Conservation (phyloP, 441 rosid species). For the Pelargonium fulgidum region DNA sequence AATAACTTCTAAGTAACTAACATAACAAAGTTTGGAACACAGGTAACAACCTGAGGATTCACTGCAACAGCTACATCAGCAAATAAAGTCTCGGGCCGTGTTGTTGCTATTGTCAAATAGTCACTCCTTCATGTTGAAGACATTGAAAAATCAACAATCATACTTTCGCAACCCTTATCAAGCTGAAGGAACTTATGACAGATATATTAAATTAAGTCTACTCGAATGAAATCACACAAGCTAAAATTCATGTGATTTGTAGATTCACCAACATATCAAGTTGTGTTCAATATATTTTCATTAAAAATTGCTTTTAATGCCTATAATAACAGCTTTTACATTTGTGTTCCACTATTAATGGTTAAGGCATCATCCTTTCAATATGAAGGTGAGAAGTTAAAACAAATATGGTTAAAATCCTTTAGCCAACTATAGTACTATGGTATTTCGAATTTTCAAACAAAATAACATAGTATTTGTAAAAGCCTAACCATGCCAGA, state of each 20-base stretch:
- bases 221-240: background rate
- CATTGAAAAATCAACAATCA: slow-evolving; percentile 15
- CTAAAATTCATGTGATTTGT: background rate
- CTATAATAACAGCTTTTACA: background rate
- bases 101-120: slow-evolving; percentile 84
- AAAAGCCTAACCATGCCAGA: background rate
- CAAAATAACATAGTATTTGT: slow-evolving; percentile 4
- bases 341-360: background rate
- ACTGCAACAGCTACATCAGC: slow-evolving; percentile 97
- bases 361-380: background rate
- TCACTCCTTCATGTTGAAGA: slow-evolving; percentile 52
- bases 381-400: background rate
- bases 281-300: background rate
- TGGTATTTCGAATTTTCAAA: background rate
- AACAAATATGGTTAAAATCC: background rate
- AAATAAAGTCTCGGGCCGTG: slow-evolving; percentile 95
- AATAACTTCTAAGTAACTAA: slow-evolving; percentile 9
- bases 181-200: background rate
- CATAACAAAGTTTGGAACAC: slow-evolving; percentile 11
- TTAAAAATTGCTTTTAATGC: background rate
- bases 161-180: background rate
- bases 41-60: slow-evolving; percentile 63
- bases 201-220: background rate
- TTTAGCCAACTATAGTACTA: slow-evolving; percentile 1
- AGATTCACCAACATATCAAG: background rate